phyloP scores from a whole-genome alignment of 257 asterid species.

The Fraxinus americana region DNA sequence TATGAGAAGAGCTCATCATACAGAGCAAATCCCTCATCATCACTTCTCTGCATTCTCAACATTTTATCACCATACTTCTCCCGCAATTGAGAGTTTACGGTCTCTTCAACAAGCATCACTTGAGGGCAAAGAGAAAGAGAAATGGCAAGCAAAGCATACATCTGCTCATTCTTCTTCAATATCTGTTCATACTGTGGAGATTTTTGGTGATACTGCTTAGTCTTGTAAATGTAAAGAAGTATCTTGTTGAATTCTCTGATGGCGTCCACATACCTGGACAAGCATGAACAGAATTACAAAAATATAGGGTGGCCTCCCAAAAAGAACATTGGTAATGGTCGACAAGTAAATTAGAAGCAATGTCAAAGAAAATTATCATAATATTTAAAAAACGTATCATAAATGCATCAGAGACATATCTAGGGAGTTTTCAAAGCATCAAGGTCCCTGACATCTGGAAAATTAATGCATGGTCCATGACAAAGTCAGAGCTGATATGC shows the following conservation, averaged over 20 bases:
- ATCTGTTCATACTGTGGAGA: slow-evolving; percentile 96
- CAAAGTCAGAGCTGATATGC: not conserved
- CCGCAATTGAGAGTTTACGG: slow-evolving; percentile 76
- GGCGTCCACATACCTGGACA: slow-evolving; percentile 77
- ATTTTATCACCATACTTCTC: slow-evolving; percentile 95
- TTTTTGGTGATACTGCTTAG: slow-evolving; percentile 92
- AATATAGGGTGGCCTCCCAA: slow-evolving; percentile 7
- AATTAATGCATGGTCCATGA: not conserved
- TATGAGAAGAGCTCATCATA: slow-evolving; percentile 98
- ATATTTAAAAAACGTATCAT: not conserved
- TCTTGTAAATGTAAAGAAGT: slow-evolving; percentile 81
- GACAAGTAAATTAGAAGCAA: not conserved
- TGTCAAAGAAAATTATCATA: not conserved
- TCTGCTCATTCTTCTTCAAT: slow-evolving; percentile 95
- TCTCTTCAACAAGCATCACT: slow-evolving; percentile 85
- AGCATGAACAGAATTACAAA: slow-evolving; percentile 5
- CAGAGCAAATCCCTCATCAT: slow-evolving; percentile 79
- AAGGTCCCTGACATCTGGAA: not conserved
- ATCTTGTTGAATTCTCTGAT: slow-evolving; percentile 85
- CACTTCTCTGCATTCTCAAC: slow-evolving; percentile 86
- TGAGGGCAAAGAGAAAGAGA: slow-evolving; percentile 92
- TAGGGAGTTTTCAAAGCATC: not conserved
- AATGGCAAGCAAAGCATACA: slow-evolving; percentile 96
- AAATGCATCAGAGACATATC: not conserved
- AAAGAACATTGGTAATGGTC: not conserved